Evolutionary conservation across 1,139 yeast genomes (phyloP), one percentile per base, ranked within the genome.

Genomic region (Magnusiomyces tetraspermus): DNA sequence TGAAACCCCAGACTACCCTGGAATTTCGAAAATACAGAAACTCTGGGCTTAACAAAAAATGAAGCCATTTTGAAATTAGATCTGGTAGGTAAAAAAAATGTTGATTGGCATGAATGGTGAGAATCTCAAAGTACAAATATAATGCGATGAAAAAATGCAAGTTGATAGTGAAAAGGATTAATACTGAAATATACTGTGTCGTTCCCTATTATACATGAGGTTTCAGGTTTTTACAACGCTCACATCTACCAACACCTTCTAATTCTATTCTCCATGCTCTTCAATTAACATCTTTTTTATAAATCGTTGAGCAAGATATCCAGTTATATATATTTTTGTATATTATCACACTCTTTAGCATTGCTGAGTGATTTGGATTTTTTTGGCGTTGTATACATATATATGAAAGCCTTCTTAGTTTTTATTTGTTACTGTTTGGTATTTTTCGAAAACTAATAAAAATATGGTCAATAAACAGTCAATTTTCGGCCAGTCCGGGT

Each of bases 1-100:
- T 57, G 19, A 76, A 64, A 54, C 33, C 23, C 10, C 21, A 33
- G 21, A 24, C 19, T 5, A n/a, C 40, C 15, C 15, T 36, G 40
- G 15, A n/a, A 10, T n/a, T 6, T n/a, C 8, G 5, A 5, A 36
- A 36, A 36, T 5, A n/a, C 40, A 36, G 40, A n/a, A 13, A 17
- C 40, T n/a, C 19, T 36, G 5, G 40, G 19, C 15, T n/a, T 36
- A 10, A 36, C 19, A 36, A 36, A 36, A 10, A 36, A n/a, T 6
- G 19, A 36, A 10, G 40, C 15, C 40, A 36, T 36, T 6, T 19
- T 17, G 13, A 22, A 19, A n/a, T 28, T 28, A 11, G 6, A 28
- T 28, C 33, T 28, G 11, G 11, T 8, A 11, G 33, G 11, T 11
- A 37, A 10, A 37, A 17, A 37, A 8, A 10, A n/a, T n/a, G 17